These are phyloP conservation scores for Colletotrichum lupini DNA, from an alignment of 2,329 filamentous ascomycete species.

Conservation along the genomic window DNA sequence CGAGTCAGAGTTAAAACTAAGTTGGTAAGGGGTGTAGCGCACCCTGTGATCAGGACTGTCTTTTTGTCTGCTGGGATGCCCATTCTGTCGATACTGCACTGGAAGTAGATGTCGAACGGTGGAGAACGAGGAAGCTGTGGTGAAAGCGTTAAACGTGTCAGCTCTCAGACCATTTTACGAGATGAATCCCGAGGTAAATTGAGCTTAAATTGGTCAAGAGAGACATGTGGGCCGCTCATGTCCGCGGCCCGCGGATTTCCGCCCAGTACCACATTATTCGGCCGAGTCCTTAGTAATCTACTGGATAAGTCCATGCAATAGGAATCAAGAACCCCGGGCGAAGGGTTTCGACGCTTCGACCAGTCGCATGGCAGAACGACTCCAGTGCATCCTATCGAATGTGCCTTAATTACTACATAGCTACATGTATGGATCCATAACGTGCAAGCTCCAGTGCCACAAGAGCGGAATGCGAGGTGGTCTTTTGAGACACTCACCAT, in stretches of 20 bases:
- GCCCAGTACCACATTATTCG: neutral
- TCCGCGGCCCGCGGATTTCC: constrained; percentile 11
- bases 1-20: neutral
- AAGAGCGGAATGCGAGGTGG: neutral
- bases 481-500: neutral
- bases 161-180: neutral
- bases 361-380: too few relatives aligned
- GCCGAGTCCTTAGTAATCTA: neutral
- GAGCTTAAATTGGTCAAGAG: neutral
- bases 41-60: constrained; percentile 63
- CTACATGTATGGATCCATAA: too few relatives aligned
- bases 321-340: too few relatives aligned
- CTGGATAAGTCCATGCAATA: neutral
- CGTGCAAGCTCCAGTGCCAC: neutral
- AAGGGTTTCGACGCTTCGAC: too few relatives aligned
- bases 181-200: constrained; percentile 11
- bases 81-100: neutral
- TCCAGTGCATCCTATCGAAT: too few relatives aligned
- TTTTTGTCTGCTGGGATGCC: constrained; percentile 44
- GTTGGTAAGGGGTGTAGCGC: constrained; percentile 30
- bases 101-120: neutral
- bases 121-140: neutral
- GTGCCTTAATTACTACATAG: too few relatives aligned
- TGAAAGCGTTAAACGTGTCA: neutral
- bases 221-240: constrained; percentile 13